Conservation (phyloP, 2,329 filamentous ascomycete genomes). For the Microcyclospora pomicola region DNA sequence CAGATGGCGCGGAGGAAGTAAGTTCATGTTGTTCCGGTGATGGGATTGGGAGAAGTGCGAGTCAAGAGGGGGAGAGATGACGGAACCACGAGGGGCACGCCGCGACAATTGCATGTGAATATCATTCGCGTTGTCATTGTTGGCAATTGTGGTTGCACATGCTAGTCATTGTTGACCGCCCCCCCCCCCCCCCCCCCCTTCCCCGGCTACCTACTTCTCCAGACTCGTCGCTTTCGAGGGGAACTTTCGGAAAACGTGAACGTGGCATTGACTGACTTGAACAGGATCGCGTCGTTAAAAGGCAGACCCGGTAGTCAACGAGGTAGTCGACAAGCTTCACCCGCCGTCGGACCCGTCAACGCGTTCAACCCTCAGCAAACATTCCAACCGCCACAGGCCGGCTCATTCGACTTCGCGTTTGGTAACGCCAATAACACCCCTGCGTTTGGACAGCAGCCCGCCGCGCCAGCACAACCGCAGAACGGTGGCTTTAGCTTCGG, state of each 20-base stretch:
- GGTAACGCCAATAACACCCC: not conserved
- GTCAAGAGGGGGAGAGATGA: too few relatives aligned
- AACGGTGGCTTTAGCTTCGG: constrained; percentile 1
- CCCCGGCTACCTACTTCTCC: too few relatives aligned
- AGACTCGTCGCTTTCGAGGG: too few relatives aligned
- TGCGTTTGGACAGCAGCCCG: not conserved
- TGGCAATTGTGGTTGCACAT: constrained; percentile 1
- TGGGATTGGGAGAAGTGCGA: too few relatives aligned
- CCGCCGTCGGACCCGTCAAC: constrained; percentile 1
- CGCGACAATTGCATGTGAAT: too few relatives aligned
- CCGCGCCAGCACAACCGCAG: not conserved
- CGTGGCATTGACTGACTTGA: not conserved
- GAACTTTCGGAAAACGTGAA: too few relatives aligned
- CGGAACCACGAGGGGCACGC: too few relatives aligned
- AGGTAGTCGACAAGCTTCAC: constrained; percentile 5
- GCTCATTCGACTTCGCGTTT: not conserved
- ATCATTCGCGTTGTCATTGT: not conserved
- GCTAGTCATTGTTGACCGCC: not conserved
- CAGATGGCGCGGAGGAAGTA: constrained; percentile 24
- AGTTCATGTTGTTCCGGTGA: constrained; percentile 7
- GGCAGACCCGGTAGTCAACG: constrained; percentile 1
- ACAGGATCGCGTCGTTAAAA: constrained; percentile 3
- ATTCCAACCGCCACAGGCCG: not conserved
- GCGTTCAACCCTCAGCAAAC: not conserved
- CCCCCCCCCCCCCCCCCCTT: too few relatives aligned